Conservation (phyloP, 495 filamentous ascomycete species). For the Niebla homalea region DNA sequence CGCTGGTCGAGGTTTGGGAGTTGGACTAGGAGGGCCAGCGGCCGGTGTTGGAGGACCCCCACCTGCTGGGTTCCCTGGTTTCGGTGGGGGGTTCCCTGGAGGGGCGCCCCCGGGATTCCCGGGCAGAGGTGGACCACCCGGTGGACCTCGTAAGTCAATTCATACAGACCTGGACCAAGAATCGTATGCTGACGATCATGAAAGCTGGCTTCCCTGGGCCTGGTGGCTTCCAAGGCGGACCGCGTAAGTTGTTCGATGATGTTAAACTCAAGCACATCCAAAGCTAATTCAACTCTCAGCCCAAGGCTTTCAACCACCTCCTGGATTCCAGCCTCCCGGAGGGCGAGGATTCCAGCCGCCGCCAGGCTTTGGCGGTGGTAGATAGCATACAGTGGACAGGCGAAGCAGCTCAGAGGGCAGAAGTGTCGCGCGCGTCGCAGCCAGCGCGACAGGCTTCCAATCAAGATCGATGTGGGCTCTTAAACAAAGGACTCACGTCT, state of each 20-base stretch:
- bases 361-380: slow-evolving; percentile 67
- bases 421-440: too few relatives aligned
- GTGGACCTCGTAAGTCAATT: slow-evolving; percentile 43
- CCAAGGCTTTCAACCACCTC: slow-evolving; percentile 55
- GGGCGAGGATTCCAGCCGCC: slow-evolving; percentile 55
- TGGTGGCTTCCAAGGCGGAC: slow-evolving; percentile 49
- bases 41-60: slow-evolving; percentile 78
- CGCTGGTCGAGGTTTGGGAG: slow-evolving; percentile 78
- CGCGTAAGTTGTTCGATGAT: slow-evolving; percentile 37
- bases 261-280: neutral
- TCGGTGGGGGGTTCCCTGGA: slow-evolving; percentile 53
- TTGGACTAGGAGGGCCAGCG: slow-evolving; percentile 79
- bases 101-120: slow-evolving; percentile 61
- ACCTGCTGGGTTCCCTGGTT: slow-evolving; percentile 40
- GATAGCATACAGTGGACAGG: slow-evolving; percentile 17
- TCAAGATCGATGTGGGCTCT: too few relatives aligned
- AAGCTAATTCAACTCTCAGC: slow-evolving; percentile 18
- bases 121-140: slow-evolving; percentile 55
- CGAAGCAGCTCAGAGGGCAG: too few relatives aligned
- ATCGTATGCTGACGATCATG: neutral
- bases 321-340: slow-evolving; percentile 51
- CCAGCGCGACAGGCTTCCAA: too few relatives aligned
- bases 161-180: neutral
- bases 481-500: too few relatives aligned
- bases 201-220: slow-evolving; percentile 48